Percentiles rank a stretch among this genome's conserved stretches.
phyloP scores from a whole-genome alignment of 1,284 basidiomycete genomes.

The Tremellales sp. region DNA sequence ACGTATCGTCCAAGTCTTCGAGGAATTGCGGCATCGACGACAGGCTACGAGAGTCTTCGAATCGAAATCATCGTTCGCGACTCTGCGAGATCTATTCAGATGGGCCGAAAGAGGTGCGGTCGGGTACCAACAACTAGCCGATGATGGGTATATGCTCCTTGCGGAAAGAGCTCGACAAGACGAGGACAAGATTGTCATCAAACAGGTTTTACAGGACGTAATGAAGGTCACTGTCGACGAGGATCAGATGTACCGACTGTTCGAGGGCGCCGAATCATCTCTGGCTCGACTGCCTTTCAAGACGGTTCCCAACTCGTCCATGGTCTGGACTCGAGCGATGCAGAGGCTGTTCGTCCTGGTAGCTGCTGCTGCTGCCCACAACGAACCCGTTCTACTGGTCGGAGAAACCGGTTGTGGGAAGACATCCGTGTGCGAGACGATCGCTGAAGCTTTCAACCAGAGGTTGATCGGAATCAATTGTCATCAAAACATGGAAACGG shows the following conservation, averaged over 20 bases:
- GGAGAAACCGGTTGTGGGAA: constrained; percentile 98
- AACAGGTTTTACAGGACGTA: constrained; percentile 83
- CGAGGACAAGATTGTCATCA: constrained; percentile 85
- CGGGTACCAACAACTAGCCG: constrained; percentile 86
- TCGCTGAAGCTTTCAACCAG: constrained; percentile 65
- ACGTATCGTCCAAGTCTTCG: constrained; percentile 87
- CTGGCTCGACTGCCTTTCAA: constrained; percentile 33
- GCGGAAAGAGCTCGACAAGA: constrained; percentile 81
- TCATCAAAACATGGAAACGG: constrained; percentile 99
- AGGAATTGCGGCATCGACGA: constrained; percentile 85
- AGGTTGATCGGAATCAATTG: constrained; percentile 80
- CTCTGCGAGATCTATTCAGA: constrained; percentile 92
- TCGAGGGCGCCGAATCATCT: constrained; percentile 50
- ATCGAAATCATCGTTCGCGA: constrained; percentile 94
- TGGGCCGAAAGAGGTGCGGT: constrained; percentile 90
- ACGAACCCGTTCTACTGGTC: constrained; percentile 95
- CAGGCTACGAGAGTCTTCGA: constrained; percentile 92
- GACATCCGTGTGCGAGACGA: constrained; percentile 92
- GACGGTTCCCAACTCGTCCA: constrained; percentile 32
- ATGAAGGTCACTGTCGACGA: constrained; percentile 87
- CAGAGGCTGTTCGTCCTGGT: constrained; percentile 82
- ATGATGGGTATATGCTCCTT: constrained; percentile 96
- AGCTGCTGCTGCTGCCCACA: constrained; percentile 74
- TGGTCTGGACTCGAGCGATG: constrained; percentile 94
- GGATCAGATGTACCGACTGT: constrained; percentile 62